Conservation (phyloP, 306 rosid species). For the Acacia acuminata region DNA sequence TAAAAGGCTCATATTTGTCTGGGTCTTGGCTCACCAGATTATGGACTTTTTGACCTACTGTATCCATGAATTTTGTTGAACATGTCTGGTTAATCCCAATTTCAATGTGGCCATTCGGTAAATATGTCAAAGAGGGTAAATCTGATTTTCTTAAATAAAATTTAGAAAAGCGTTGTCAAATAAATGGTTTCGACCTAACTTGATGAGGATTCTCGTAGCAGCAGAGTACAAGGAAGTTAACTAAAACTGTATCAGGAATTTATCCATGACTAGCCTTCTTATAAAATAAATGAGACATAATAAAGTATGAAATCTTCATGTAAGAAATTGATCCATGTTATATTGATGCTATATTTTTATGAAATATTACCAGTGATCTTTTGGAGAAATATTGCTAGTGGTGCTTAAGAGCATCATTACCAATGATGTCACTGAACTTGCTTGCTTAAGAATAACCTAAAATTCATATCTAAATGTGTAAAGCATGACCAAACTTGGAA, state of each 20-base stretch:
- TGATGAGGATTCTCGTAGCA: background rate
- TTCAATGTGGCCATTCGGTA: background rate
- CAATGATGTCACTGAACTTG: no score
- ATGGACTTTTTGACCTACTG: background rate
- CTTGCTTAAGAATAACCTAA: background rate
- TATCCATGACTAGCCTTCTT: background rate
- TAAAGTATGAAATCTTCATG: background rate
- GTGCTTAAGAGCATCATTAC: background rate
- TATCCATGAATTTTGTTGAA: background rate
- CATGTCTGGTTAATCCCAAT: background rate
- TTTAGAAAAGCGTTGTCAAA: background rate
- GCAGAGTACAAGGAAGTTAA: background rate
- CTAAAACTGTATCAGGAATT: background rate
- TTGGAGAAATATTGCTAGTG: background rate
- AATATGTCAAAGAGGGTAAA: background rate
- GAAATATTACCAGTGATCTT: background rate
- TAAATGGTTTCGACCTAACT: background rate
- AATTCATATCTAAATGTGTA: conserved; percentile 6
- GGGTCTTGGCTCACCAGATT: no score
- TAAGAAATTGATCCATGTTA: background rate
- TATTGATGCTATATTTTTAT: background rate
- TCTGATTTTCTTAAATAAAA: no score
- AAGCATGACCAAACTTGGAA: conserved; percentile 1
- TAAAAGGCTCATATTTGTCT: no score
- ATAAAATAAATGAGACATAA: no score